Base-by-base conservation (phyloP, 2,329 filamentous ascomycete species). In the Aspergillus costaricaensis region DNA sequence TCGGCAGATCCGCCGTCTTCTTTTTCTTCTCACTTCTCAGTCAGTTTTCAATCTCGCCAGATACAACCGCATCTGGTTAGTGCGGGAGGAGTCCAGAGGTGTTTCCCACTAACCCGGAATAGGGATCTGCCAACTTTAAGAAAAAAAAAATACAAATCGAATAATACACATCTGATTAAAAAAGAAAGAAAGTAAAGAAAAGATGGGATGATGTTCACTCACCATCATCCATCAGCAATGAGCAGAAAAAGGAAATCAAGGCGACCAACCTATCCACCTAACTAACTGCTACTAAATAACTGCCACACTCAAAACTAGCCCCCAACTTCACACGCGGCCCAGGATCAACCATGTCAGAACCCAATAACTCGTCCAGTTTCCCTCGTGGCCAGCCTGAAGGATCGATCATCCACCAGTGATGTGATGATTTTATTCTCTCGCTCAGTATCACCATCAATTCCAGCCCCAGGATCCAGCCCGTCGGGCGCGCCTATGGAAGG, bases 11-110 rank as follows among this genome's bases (percentile, higher is more conserved):
- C 47, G 15, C 32, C 32, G 25, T 30, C 27, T 30, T 30, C 27
- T 10, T 30, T 30, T 5, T 30, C 10, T 30, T 30, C 27, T 30
- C 23, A 25, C 23, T 25, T 25, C 10, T 30, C 27, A 30, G 27
- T 30, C 27, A 10, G 4, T 30, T 27, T 50, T n/a, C 27, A 27
- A 63, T 63, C 66, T 70, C 69, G 68, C 66, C 48, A 70, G 65
- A 70, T 71, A 47, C 27, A 62, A 55, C 67, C 65, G 47, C 49
- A 66, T 62, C n/a, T 0, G 64, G 56, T 62, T 71, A 69, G 66
- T 50, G 52, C 3, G 12, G 38, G 23, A 36, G 14, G 27, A 21
- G 41, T 14, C 41, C 41, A 44, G 27, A 44, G 47, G 44, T 36
- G 4, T 36, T 36, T 36, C 32, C 23, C 21, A 23, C 14, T 17